Evolutionary conservation across 305 asterid genomes (phyloP).

Genomic region (Nicotiana rustica): DNA sequence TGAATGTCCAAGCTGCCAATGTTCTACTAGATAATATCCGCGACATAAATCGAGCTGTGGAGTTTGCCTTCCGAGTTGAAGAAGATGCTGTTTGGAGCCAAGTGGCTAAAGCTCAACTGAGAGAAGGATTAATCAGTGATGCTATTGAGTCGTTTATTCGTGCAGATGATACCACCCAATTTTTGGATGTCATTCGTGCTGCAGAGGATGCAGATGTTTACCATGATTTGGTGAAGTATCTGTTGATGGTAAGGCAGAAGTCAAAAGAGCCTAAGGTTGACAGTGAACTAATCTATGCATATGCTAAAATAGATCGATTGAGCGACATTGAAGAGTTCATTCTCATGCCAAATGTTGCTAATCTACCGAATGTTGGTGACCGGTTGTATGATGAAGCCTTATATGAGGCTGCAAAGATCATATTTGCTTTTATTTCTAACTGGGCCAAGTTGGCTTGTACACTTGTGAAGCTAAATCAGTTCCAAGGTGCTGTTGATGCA

Average conservation of each 20-base stretch:
- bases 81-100: slow-evolving; percentile 99
- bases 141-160: slow-evolving; percentile 99
- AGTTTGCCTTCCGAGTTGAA: slow-evolving; percentile 98
- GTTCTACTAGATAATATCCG: slow-evolving; percentile 90
- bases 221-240: slow-evolving; percentile 94
- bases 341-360: slow-evolving; percentile 99
- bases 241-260: slow-evolving; percentile 97
- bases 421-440: slow-evolving; percentile 88
- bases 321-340: slow-evolving; percentile 96
- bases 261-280: slow-evolving; percentile 98
- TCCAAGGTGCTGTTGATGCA: slow-evolving; percentile 99
- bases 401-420: slow-evolving; percentile 97
- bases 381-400: slow-evolving; percentile 94
- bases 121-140: slow-evolving; percentile 96
- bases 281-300: slow-evolving; percentile 96
- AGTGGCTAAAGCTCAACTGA: slow-evolving; percentile 97
- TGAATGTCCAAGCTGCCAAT: slow-evolving; percentile 97
- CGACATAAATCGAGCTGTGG: slow-evolving; percentile 94
- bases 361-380: slow-evolving; percentile 97
- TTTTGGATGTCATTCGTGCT: slow-evolving; percentile 92
- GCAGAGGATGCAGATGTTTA: slow-evolving; percentile 88
- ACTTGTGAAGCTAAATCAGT: slow-evolving; percentile 87
- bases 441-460: slow-evolving; percentile 97
- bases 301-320: slow-evolving; percentile 94
- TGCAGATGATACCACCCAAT: slow-evolving; percentile 93